Conservation (phyloP, 306 rosid species). For the Trichosanthes cucumerina region DNA sequence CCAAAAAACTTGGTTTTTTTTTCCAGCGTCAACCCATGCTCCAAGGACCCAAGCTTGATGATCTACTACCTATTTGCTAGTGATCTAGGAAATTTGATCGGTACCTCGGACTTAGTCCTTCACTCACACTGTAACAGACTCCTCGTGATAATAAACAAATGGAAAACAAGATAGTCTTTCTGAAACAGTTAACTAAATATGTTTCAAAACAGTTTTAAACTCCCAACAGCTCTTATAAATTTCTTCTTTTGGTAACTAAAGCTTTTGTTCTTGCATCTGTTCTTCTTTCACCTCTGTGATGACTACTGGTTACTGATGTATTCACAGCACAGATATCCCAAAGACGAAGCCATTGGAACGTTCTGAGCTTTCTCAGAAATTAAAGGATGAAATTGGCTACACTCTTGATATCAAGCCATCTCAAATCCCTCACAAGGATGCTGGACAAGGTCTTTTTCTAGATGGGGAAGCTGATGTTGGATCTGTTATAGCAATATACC, state of each 20-base stretch:
- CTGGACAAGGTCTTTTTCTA: constrained; percentile 69
- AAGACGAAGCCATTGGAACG: constrained; percentile 41
- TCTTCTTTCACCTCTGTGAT: background rate
- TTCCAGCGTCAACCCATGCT: background rate
- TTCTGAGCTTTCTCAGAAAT: constrained; percentile 48
- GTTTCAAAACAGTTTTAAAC: background rate
- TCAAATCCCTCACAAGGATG: constrained; percentile 60
- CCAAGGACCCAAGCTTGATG: background rate
- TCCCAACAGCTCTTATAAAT: background rate
- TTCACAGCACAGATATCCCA: constrained; percentile 63
- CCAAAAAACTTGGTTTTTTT: background rate
- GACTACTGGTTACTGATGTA: constrained; percentile 28
- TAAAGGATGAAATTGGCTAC: constrained; percentile 63
- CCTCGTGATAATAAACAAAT: background rate
- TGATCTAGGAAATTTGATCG: background rate
- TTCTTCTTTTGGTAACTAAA: background rate
- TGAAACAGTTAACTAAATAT: background rate
- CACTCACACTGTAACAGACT: background rate
- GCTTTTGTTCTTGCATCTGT: background rate
- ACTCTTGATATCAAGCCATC: constrained; percentile 62
- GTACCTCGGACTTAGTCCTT: background rate
- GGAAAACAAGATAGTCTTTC: background rate
- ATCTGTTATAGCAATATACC: constrained; percentile 72
- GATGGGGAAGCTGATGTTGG: constrained; percentile 70
- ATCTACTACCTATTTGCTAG: background rate